Evolutionary conservation across 192 early-diverging fungal genomes (phyloP).

Genomic region (Coemansia sp.): DNA sequence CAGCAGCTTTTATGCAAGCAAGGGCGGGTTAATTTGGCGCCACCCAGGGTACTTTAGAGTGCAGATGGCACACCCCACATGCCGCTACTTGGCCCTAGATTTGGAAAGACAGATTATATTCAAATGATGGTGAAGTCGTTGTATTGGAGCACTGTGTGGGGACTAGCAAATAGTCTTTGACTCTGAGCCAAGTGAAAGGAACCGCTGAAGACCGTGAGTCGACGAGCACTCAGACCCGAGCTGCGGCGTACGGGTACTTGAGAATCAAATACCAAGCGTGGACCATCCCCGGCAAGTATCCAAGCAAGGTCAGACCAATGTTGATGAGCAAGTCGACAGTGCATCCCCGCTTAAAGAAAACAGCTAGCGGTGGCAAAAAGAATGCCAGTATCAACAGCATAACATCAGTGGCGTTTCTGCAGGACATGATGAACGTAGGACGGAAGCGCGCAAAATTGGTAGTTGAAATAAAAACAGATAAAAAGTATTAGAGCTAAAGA

Average conservation of each 20-base stretch:
- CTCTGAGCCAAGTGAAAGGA: not conserved
- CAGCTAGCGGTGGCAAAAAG: slow-evolving; percentile 68
- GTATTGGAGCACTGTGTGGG: too few relatives aligned
- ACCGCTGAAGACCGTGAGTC: too few relatives aligned
- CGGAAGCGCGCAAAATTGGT: not conserved
- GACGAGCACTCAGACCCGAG: not conserved
- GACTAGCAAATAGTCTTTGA: too few relatives aligned
- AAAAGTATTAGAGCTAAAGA: not conserved
- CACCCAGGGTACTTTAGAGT: too few relatives aligned
- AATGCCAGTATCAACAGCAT: slow-evolving; percentile 48
- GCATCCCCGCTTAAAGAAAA: slow-evolving; percentile 66
- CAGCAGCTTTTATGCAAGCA: not conserved
- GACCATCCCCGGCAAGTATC: slow-evolving; percentile 70
- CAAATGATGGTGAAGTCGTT: not conserved
- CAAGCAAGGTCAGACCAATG: slow-evolving; percentile 69
- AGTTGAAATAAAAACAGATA: slow-evolving; percentile 7
- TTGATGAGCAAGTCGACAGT: slow-evolving; percentile 67
- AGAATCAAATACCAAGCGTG: slow-evolving; percentile 68
- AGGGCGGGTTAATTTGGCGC: not conserved
- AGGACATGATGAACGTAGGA: slow-evolving; percentile 12
- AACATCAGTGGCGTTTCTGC: slow-evolving; percentile 28
- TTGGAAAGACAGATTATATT: not conserved
- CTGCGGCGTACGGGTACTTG: slow-evolving; percentile 6
- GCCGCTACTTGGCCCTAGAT: too few relatives aligned
- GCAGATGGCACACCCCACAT: too few relatives aligned